A percentile compares a stretch with the other conserved stretches of the same genome.
Evolutionary conservation across 306 rosid genomes (phyloP).

Genomic region (Lablab purpureus): DNA sequence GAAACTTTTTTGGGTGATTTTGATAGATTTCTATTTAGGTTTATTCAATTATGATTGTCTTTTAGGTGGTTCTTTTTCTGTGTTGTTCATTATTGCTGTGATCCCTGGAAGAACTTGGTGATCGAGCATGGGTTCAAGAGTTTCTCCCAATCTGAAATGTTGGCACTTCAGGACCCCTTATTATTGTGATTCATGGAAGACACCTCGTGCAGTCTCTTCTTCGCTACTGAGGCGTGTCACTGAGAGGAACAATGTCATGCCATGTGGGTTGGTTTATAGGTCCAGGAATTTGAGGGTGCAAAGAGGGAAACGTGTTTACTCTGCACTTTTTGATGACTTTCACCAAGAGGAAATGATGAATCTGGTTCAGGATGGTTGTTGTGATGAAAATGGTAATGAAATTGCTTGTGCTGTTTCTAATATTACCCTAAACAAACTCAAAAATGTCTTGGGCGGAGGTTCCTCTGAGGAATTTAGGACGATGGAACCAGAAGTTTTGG

Average conservation of each 20-base stretch:
- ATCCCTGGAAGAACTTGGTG: conserved; percentile 31
- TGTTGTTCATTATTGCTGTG: conserved; percentile 35
- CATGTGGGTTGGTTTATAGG: conserved; percentile 34
- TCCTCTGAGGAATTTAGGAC: conserved; percentile 29
- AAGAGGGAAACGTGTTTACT: conserved; percentile 44
- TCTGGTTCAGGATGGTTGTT: conserved; percentile 41
- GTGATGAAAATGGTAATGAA: conserved; percentile 35
- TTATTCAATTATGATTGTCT: conserved; percentile 10
- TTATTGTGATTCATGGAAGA: conserved; percentile 42
- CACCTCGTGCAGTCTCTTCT: conserved; percentile 42
- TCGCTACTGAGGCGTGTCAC: conserved; percentile 31
- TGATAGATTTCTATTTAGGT: conserved; percentile 5
- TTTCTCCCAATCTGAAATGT: conserved; percentile 49
- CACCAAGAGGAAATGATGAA: conserved; percentile 42
- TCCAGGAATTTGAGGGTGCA: conserved; percentile 34
- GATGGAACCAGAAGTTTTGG: conserved; percentile 49
- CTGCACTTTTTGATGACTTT: conserved; percentile 51
- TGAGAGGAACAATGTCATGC: conserved; percentile 39
- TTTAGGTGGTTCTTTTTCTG: not conserved
- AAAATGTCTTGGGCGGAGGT: conserved; percentile 1
- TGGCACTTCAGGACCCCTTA: conserved; percentile 45
- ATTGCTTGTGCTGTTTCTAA: conserved; percentile 36
- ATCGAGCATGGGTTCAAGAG: conserved; percentile 55
- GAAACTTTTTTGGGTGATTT: conserved; percentile 19
- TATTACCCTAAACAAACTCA: not conserved